These are phyloP conservation scores for Cucumis variabilis DNA, from an alignment of 331 rosid genomes.

Conservation along the genomic window DNA sequence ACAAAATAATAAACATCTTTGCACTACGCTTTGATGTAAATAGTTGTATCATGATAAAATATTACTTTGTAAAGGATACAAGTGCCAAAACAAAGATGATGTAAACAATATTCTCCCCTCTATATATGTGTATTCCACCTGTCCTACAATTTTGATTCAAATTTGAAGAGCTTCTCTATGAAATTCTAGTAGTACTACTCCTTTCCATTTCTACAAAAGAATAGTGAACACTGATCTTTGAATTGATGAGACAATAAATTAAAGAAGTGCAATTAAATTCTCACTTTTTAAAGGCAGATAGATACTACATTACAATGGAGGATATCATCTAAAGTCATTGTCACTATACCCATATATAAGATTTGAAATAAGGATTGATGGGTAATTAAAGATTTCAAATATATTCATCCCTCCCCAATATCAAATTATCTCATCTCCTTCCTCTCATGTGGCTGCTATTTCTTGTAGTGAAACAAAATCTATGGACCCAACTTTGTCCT, in stretches of 20 bases:
- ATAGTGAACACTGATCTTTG: neutral
- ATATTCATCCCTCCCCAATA: neutral
- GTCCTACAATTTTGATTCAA: too few relatives aligned
- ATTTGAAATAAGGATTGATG: neutral
- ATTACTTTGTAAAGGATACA: too few relatives aligned
- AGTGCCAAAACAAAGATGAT: too few relatives aligned
- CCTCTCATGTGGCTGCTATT: conserved; percentile 18
- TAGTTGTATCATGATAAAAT: too few relatives aligned
- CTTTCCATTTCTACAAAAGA: neutral
- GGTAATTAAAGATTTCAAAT: too few relatives aligned
- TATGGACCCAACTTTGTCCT: conserved; percentile 29
- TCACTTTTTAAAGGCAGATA: neutral
- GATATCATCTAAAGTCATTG: neutral
- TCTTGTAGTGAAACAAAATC: conserved; percentile 28
- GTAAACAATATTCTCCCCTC: too few relatives aligned
- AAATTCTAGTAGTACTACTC: neutral
- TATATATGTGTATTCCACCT: too few relatives aligned
- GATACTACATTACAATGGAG: neutral
- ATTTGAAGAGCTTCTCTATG: too few relatives aligned
- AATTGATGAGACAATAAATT: neutral
- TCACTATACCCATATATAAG: conserved; percentile 18
- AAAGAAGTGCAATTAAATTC: neutral
- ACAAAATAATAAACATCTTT: too few relatives aligned
- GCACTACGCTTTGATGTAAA: too few relatives aligned
- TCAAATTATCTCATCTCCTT: neutral